Evolutionary conservation across 148 eudicot species (phyloP).

Genomic region (Euryodendron excelsum): DNA sequence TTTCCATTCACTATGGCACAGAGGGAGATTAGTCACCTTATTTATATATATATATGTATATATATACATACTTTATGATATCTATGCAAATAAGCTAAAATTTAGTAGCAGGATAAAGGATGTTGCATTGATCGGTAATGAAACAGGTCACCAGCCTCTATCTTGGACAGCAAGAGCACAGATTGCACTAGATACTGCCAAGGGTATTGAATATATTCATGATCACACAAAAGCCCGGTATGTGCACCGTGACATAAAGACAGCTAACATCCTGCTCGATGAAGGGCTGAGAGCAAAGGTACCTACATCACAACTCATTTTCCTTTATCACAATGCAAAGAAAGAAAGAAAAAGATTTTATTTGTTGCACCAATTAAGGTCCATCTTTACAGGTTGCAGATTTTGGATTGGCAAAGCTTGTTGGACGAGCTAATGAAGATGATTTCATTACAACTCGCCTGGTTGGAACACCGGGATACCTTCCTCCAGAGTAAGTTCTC

Average conservation of each 20-base stretch:
- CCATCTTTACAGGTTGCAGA: constrained; percentile 42
- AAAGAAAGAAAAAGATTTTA: too few relatives aligned
- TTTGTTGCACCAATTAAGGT: neutral
- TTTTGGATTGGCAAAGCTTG: constrained; percentile 52
- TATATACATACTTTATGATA: too few relatives aligned
- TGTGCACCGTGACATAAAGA: constrained; percentile 57
- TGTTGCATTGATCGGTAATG: too few relatives aligned
- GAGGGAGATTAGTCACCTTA: too few relatives aligned
- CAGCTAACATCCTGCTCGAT: constrained; percentile 47
- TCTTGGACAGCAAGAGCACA: constrained; percentile 55
- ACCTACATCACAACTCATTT: constrained; percentile 7
- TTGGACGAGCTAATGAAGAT: constrained; percentile 41
- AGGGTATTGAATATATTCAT: constrained; percentile 53
- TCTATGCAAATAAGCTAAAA: too few relatives aligned
- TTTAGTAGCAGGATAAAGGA: too few relatives aligned
- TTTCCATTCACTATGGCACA: neutral
- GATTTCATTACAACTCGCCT: constrained; percentile 47
- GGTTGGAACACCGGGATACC: constrained; percentile 61
- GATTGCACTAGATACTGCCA: constrained; percentile 47
- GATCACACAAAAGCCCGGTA: constrained; percentile 51
- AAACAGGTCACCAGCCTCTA: constrained; percentile 51
- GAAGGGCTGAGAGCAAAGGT: constrained; percentile 51
- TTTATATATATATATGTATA: too few relatives aligned
- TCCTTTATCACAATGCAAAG: neutral
- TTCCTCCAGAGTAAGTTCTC: constrained; percentile 48